phyloP scores from a whole-genome alignment of 2,329 filamentous ascomycete species.

The Pyrenochaeta sp. region DNA sequence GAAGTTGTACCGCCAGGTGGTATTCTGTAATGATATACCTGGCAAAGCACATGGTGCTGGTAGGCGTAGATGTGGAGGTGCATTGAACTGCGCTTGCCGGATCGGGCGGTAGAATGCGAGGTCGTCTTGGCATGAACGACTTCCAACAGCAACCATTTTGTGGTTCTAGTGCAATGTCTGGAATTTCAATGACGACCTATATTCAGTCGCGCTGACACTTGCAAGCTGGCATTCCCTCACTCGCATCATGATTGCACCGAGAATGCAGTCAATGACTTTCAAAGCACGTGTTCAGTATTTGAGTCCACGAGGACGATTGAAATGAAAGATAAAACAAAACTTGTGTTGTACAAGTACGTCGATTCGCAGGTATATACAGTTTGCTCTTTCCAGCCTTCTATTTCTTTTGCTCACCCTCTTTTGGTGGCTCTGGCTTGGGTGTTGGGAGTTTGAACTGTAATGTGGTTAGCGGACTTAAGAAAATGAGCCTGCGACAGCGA shows the following conservation, averaged over 20 bases:
- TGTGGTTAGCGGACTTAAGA: constrained; percentile 4
- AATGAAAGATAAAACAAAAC: background rate
- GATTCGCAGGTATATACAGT: constrained; percentile 52
- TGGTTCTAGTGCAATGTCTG: background rate
- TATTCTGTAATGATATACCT: background rate
- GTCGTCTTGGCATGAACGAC: constrained; percentile 15
- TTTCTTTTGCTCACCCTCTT: constrained; percentile 92
- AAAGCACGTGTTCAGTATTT: background rate
- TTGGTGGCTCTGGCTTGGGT: constrained; percentile 87
- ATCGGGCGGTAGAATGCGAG: constrained; percentile 21
- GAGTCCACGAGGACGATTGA: background rate
- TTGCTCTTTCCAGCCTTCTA: constrained; percentile 57
- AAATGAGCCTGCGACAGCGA: background rate
- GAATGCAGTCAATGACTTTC: background rate
- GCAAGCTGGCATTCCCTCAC: no score
- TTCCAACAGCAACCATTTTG: background rate
- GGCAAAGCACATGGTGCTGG: background rate
- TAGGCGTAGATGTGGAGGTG: background rate
- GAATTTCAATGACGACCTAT: background rate
- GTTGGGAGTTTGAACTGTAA: constrained; percentile 89
- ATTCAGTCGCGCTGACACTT: background rate
- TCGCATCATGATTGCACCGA: no score
- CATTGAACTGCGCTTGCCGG: constrained; percentile 7
- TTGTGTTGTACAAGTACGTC: constrained; percentile 26
- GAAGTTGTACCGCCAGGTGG: background rate